Evolutionary conservation across 495 filamentous ascomycete species (phyloP).

Genomic region (Thermothielavioides terrestris): DNA sequence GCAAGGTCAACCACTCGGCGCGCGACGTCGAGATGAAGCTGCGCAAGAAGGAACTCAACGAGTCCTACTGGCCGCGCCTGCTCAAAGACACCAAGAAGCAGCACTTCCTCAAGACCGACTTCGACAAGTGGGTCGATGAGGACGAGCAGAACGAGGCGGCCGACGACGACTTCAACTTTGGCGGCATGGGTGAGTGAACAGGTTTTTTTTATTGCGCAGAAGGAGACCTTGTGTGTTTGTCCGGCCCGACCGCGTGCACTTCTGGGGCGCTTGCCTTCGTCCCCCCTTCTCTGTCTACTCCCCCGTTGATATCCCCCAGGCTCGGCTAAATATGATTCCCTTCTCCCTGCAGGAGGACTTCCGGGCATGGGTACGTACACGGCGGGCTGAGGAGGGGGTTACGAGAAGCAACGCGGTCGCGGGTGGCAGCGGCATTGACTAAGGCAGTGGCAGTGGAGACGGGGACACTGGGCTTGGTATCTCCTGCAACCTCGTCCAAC

Average conservation of each 20-base stretch:
- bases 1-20: conserved; percentile 79
- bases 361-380: conserved; percentile 42
- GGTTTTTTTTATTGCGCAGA: background rate
- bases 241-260: too few relatives aligned
- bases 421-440: background rate
- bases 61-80: conserved; percentile 89
- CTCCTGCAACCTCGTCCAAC: background rate
- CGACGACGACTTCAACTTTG: conserved; percentile 77
- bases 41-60: conserved; percentile 89
- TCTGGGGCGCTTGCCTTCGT: too few relatives aligned
- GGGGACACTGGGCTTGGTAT: background rate
- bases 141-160: conserved; percentile 88
- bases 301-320: background rate
- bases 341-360: conserved; percentile 32
- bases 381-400: background rate
- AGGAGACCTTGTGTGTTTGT: too few relatives aligned
- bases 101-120: conserved; percentile 98
- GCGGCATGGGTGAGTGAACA: conserved; percentile 42
- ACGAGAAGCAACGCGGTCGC: background rate
- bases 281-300: background rate
- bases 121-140: conserved; percentile 99
- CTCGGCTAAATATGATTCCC: conserved; percentile 7
- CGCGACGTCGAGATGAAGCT: conserved; percentile 83
- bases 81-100: conserved; percentile 80
- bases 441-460: background rate